These are phyloP conservation scores for Buddleja alternifolia DNA, from an alignment of 257 asterid genomes.

Conservation along the genomic window DNA sequence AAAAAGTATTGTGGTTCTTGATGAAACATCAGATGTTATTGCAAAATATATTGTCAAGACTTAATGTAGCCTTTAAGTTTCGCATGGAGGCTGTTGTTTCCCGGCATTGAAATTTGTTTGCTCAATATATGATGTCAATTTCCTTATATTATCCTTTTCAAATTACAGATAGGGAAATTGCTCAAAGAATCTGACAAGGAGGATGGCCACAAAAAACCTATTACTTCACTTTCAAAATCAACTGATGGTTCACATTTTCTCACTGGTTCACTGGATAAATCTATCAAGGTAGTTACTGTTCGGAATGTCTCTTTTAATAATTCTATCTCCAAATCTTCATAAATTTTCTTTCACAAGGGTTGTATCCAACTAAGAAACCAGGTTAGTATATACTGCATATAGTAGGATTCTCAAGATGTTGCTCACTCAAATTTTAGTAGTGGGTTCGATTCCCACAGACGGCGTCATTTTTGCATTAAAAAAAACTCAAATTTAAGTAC, in stretches of 20 bases:
- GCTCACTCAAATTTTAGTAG: too few species aligned
- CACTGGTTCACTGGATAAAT: constrained; percentile 87
- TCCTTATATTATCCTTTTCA: not conserved
- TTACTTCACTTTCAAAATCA: constrained; percentile 83
- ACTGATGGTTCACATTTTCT: constrained; percentile 77
- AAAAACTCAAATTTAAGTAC: too few species aligned
- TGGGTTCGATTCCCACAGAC: too few species aligned
- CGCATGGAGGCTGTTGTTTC: too few species aligned
- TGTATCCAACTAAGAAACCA: too few species aligned
- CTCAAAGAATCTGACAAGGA: constrained; percentile 75
- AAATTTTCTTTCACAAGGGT: too few species aligned
- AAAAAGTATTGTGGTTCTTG: constrained; percentile 4
- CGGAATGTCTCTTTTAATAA: not conserved
- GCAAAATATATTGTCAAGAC: too few species aligned
- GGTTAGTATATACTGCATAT: too few species aligned
- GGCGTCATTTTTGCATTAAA: too few species aligned
- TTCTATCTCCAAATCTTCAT: too few species aligned
- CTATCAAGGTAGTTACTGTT: constrained; percentile 70
- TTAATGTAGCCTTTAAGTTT: too few species aligned
- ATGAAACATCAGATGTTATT: not conserved
- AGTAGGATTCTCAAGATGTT: too few species aligned
- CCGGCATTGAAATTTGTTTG: not conserved
- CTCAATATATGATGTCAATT: constrained; percentile 3
- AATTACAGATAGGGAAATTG: constrained; percentile 70
- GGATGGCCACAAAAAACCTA: constrained; percentile 73